These are phyloP conservation scores for Prototheca cutis DNA, from an alignment of 163 green algal species.

Conservation along the genomic window DNA sequence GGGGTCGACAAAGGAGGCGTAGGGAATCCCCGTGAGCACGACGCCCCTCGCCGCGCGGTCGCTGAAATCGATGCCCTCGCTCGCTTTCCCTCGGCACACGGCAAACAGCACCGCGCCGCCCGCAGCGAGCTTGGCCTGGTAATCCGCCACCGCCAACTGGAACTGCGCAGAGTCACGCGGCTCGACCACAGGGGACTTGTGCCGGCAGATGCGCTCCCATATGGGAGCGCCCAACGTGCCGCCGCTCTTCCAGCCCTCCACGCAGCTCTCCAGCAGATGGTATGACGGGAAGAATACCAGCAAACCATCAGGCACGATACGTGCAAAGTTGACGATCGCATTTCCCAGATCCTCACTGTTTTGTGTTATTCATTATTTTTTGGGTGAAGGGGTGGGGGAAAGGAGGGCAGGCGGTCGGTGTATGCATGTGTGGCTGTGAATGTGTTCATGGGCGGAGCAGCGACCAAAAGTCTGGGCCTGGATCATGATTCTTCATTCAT, in stretches of 20 bases:
- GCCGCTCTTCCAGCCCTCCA: conserved; percentile 53
- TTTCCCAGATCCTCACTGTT: conserved; percentile 39
- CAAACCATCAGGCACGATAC: conserved; percentile 79
- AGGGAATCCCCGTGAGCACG: conserved; percentile 83
- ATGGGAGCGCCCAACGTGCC: conserved; percentile 15
- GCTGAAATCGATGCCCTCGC: conserved; percentile 94
- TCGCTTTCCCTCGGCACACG: conserved; percentile 80
- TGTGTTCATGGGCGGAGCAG: no score
- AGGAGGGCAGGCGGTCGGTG: no score
- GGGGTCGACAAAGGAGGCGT: conserved; percentile 55
- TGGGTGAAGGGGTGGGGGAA: no score
- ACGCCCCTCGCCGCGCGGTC: conserved; percentile 77
- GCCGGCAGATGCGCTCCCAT: conserved; percentile 41
- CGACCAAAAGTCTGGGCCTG: no score
- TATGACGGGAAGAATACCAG: conserved; percentile 96
- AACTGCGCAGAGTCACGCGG: conserved; percentile 54
- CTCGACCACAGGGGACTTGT: conserved; percentile 76
- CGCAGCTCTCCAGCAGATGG: conserved; percentile 49
- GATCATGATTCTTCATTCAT: no score
- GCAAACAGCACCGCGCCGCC: conserved; percentile 82
- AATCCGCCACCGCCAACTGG: conserved; percentile 34
- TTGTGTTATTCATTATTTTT: no score
- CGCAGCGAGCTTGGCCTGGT: conserved; percentile 35
- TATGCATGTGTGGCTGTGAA: no score
- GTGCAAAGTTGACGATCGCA: conserved; percentile 48